A percentile compares a stretch with the other conserved stretches of the same genome.
Evolutionary conservation across 108 stramenopile species (phyloP).

Genomic region (Schizochytrium sp.): DNA sequence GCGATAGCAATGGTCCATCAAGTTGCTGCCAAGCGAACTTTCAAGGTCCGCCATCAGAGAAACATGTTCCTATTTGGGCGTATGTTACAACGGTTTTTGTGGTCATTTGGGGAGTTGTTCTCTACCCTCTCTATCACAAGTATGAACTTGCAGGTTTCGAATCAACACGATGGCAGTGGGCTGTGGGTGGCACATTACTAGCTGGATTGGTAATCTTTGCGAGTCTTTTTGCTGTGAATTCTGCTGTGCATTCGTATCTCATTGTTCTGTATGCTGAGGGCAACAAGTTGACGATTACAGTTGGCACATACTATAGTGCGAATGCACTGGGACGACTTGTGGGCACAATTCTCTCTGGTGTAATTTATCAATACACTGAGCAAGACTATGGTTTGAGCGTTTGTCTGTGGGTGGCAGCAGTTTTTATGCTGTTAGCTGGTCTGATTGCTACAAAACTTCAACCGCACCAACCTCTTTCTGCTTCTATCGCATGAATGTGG

Average conservation of each 20-base stretch:
- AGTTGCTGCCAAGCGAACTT: background rate
- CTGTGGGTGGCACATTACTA: constrained; percentile 80
- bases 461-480: background rate
- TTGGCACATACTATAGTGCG: constrained; percentile 95
- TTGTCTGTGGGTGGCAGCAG: constrained; percentile 67
- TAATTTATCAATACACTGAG: constrained; percentile 76
- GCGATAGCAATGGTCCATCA: background rate
- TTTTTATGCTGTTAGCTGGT: constrained; percentile 62
- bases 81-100: background rate
- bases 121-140: constrained; percentile 36
- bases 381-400: constrained; percentile 65
- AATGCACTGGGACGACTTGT: constrained; percentile 90
- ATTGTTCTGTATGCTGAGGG: constrained; percentile 91
- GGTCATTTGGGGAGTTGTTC: constrained; percentile 2
- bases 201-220: constrained; percentile 84
- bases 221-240: constrained; percentile 91
- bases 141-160: constrained; percentile 78
- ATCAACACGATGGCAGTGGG: constrained; percentile 18
- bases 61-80: background rate
- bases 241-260: constrained; percentile 89
- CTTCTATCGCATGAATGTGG: background rate
- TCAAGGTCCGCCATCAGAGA: background rate
- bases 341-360: constrained; percentile 88
- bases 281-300: constrained; percentile 89
- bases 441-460: background rate